Base-by-base conservation (phyloP, 2,329 filamentous ascomycete genomes). In the Aspergillus ochraceoroseus region DNA sequence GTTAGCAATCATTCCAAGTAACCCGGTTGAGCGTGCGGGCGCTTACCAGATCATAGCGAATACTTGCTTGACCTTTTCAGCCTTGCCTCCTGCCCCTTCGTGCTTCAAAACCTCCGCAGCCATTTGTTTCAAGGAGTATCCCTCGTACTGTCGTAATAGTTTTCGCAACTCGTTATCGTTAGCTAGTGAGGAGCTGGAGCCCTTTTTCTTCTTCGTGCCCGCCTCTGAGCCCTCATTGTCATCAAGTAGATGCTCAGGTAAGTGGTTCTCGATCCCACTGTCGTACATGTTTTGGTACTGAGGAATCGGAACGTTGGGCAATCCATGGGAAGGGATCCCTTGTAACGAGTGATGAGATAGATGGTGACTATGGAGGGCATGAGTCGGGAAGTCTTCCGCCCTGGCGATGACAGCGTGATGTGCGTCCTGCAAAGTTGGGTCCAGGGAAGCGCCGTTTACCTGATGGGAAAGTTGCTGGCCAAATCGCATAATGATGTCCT, bases 41-140 rank as follows among this genome's bases (percentile, higher is more conserved):
- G 13, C 66, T 54, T 63, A 72, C 70, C 70, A 73, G 41, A 72
- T 64, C 70, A 73, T 73, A 25, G 70, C 70, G 54, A 73, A 73
- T 39, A 73, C 68, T 53, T 73, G 70, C 52, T 73, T 73, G 27
- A 71, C 68, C 49, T 73, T 73, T 49, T 73, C 70, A 11, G 70
- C 68, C 52, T 70, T 72, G 9, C 70, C 70, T 17, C 70, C 70
- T 26, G 63, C 62, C 11, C 70, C 67, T 56, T 73, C 70, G 44
- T 71, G 67, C 41, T 69, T 70, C 51, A 72, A 61, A 5, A 73
- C 70, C 49, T 72, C 68, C 5, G 61, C 57, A 4, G 70, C 70
- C 57, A 73, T 71, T 42, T 72, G 66, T 44, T 68, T 65, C 29
- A 73, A 47, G 3, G 54, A 57, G 45, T 65, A 69, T 3, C 67